Evolutionary conservation across 2,329 filamentous ascomycete genomes (phyloP).

Genomic region (Hymenotorrendiella dingleyae): DNA sequence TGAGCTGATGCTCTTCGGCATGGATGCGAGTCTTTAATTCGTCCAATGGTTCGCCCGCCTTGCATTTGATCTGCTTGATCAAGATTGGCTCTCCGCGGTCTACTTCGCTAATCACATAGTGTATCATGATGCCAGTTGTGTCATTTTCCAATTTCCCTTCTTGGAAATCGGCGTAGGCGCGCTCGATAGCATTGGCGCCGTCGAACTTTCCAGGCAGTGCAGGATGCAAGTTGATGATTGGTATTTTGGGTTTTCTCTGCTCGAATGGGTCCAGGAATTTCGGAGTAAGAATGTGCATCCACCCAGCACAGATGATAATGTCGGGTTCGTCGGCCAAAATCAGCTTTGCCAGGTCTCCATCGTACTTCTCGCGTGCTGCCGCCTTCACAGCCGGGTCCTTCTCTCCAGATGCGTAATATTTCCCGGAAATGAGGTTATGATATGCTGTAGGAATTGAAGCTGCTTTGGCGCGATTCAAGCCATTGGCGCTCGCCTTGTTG

Average conservation of each 20-base stretch:
- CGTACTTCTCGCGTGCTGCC: conserved; percentile 54
- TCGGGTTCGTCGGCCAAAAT: conserved; percentile 48
- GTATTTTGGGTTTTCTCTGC: conserved; percentile 37
- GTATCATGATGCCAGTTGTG: conserved; percentile 78
- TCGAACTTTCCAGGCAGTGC: conserved; percentile 61
- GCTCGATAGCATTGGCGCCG: conserved; percentile 70
- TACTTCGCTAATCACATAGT: conserved; percentile 75
- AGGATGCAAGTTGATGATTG: conserved; percentile 65
- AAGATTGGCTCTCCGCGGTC: conserved; percentile 73
- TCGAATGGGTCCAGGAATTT: conserved; percentile 56
- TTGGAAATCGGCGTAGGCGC: conserved; percentile 69
- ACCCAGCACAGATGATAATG: conserved; percentile 61
- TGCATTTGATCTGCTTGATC: conserved; percentile 60
- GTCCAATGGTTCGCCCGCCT: conserved; percentile 58
- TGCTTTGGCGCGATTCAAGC: conserved; percentile 52
- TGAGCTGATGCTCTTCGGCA: conserved; percentile 66
- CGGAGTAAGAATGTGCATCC: conserved; percentile 63
- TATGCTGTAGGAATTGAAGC: conserved; percentile 58
- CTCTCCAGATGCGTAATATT: conserved; percentile 24
- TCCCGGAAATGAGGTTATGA: conserved; percentile 59
- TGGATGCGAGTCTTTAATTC: conserved; percentile 70
- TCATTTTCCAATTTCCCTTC: conserved; percentile 56
- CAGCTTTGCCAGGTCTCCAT: conserved; percentile 58
- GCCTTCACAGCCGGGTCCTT: conserved; percentile 38
- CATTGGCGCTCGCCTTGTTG: conserved; percentile 58